phyloP scores from a whole-genome alignment of 108 stramenopile species.

The Pseudonitzschia pungens region DNA sequence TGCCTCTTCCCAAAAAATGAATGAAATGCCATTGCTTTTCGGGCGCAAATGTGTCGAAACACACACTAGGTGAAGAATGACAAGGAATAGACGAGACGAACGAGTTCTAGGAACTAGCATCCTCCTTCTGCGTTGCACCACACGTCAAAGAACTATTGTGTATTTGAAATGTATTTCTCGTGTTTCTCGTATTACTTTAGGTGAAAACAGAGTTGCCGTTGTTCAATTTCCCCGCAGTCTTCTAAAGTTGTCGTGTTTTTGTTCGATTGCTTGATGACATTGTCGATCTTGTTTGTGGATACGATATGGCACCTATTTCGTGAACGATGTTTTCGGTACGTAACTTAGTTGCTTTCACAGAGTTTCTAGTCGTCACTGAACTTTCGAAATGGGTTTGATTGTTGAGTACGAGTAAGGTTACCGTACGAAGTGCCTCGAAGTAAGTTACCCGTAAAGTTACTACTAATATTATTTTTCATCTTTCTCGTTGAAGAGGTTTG shows the following conservation, averaged over 20 bases:
- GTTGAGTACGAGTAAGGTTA: too few relatives aligned
- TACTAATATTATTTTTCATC: background rate
- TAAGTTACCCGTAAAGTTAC: too few relatives aligned
- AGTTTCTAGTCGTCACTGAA: background rate
- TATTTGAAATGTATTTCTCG: background rate
- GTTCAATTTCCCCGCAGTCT: background rate
- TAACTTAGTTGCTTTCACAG: background rate
- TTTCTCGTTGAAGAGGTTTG: background rate
- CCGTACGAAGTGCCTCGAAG: too few relatives aligned
- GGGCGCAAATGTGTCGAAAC: conserved; percentile 37
- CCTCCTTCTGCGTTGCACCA: background rate
- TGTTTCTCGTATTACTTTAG: background rate
- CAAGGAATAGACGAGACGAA: conserved; percentile 61
- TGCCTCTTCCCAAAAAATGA: conserved; percentile 2
- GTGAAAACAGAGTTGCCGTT: background rate
- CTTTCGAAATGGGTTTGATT: too few relatives aligned
- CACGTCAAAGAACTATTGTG: background rate
- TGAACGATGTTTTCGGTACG: background rate
- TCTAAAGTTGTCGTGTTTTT: background rate
- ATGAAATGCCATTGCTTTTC: background rate
- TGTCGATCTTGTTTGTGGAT: background rate
- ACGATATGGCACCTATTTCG: background rate
- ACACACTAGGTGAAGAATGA: conserved; percentile 59
- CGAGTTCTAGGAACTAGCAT: conserved; percentile 32
- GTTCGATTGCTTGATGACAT: background rate